A percentile compares a stretch with the other conserved stretches of the same genome.
Evolutionary conservation across 1,284 basidiomycete species (phyloP).

Genomic region (Ganoderma lucidum): DNA sequence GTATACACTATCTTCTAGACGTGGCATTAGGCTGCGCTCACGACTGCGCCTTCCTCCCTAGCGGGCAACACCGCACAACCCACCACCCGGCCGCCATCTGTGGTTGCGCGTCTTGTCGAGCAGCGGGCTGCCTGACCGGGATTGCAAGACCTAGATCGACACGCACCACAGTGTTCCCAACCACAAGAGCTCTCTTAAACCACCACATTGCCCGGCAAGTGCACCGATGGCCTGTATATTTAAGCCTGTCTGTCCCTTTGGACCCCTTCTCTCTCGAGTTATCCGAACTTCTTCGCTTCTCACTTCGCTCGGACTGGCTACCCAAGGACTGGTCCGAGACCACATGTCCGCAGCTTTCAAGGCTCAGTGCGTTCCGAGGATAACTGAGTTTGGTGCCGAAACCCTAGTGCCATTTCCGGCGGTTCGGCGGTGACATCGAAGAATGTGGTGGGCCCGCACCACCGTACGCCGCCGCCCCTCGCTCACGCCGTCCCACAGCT

Average conservation of each 20-base stretch:
- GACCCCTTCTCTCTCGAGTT: background rate
- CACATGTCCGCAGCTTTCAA: background rate
- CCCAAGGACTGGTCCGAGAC: background rate
- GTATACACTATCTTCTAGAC: constrained; percentile 48
- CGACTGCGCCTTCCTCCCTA: constrained; percentile 50
- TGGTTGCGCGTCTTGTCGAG: constrained; percentile 72
- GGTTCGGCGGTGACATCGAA: background rate
- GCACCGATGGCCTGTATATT: background rate
- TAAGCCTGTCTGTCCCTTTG: background rate
- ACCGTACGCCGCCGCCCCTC: background rate
- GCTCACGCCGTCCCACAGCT: background rate
- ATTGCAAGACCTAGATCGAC: constrained; percentile 80
- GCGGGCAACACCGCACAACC: constrained; percentile 50
- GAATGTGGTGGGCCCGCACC: too few species aligned
- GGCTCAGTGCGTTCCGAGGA: background rate
- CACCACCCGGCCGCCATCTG: constrained; percentile 61
- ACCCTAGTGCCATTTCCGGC: background rate
- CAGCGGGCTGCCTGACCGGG: constrained; percentile 80
- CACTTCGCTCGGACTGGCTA: background rate
- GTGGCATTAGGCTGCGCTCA: constrained; percentile 22
- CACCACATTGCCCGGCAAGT: background rate
- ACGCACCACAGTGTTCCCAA: constrained; percentile 62
- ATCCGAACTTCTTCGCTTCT: background rate
- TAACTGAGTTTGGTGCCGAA: background rate
- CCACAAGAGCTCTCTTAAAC: background rate